phyloP scores from a whole-genome alignment of 495 filamentous ascomycete species.

The Tuber microsphaerosporum region DNA sequence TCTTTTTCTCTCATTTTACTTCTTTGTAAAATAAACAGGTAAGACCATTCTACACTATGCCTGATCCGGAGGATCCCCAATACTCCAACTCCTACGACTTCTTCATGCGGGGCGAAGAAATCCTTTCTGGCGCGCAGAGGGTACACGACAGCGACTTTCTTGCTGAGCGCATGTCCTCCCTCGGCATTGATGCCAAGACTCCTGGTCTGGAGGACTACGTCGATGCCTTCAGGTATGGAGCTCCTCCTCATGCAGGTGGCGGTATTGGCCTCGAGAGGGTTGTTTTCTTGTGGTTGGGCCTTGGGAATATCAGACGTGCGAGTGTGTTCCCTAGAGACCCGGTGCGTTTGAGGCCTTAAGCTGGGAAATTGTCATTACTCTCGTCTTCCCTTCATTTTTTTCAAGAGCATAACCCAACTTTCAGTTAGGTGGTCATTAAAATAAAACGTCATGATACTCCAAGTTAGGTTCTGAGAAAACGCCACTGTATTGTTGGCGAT shows the following conservation, averaged over 20 bases:
- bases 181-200: constrained; percentile 63
- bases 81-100: constrained; percentile 92
- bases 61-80: constrained; percentile 63
- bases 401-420: background rate
- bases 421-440: background rate
- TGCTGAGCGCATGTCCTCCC: constrained; percentile 65
- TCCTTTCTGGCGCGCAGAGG: constrained; percentile 84
- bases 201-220: constrained; percentile 78
- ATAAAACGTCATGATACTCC: background rate
- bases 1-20: background rate
- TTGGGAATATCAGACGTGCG: constrained; percentile 83
- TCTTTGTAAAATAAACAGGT: background rate
- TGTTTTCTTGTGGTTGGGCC: constrained; percentile 70
- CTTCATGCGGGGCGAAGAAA: constrained; percentile 89
- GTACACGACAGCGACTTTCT: constrained; percentile 72
- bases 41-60: constrained; percentile 91
- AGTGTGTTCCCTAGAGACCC: constrained; percentile 81
- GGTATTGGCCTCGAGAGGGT: constrained; percentile 86
- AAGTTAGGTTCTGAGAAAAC: background rate
- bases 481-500: background rate
- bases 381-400: background rate
- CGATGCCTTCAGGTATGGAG: constrained; percentile 77
- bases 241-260: constrained; percentile 82
- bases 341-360: constrained; percentile 50
- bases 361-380: background rate